Conservation (phyloP, 2,329 filamentous ascomycete genomes). For the Seiridium cupressi region DNA sequence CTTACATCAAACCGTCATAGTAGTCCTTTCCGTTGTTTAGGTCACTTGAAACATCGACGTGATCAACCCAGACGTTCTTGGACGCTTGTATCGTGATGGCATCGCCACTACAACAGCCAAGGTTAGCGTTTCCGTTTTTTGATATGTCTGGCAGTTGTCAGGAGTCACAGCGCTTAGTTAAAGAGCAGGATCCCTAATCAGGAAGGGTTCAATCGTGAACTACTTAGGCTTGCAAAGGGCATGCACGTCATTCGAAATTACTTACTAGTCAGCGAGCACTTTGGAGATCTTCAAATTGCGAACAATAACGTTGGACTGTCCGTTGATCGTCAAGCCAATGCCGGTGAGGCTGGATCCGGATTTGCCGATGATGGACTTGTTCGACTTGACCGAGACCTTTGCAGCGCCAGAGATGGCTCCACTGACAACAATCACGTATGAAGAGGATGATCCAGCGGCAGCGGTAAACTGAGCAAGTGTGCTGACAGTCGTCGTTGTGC, state of each 20-base stretch:
- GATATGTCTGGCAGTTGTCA: too few relatives aligned
- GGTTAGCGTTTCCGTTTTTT: too few relatives aligned
- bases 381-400: slow-evolving; percentile 43
- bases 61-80: slow-evolving; percentile 66
- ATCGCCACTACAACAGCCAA: slow-evolving; percentile 39
- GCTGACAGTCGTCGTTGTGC: slow-evolving; percentile 52
- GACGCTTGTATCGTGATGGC: slow-evolving; percentile 57
- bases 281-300: slow-evolving; percentile 60
- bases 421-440: slow-evolving; percentile 43
- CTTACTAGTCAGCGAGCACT: slow-evolving; percentile 45
- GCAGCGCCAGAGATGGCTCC: slow-evolving; percentile 40
- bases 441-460: slow-evolving; percentile 44
- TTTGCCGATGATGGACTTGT: slow-evolving; percentile 51
- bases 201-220: too few relatives aligned
- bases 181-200: too few relatives aligned
- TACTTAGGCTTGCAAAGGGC: too few relatives aligned
- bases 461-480: slow-evolving; percentile 47
- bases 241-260: too few relatives aligned
- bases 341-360: slow-evolving; percentile 37
- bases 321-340: slow-evolving; percentile 51
- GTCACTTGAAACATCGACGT: slow-evolving; percentile 63
- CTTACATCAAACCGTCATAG: slow-evolving; percentile 60
- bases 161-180: too few relatives aligned
- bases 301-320: slow-evolving; percentile 57
- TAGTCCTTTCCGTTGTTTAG: slow-evolving; percentile 62